These are phyloP conservation scores for Colletotrichum orchidophilum DNA, from an alignment of 2,329 filamentous ascomycete genomes.

Conservation along the genomic window DNA sequence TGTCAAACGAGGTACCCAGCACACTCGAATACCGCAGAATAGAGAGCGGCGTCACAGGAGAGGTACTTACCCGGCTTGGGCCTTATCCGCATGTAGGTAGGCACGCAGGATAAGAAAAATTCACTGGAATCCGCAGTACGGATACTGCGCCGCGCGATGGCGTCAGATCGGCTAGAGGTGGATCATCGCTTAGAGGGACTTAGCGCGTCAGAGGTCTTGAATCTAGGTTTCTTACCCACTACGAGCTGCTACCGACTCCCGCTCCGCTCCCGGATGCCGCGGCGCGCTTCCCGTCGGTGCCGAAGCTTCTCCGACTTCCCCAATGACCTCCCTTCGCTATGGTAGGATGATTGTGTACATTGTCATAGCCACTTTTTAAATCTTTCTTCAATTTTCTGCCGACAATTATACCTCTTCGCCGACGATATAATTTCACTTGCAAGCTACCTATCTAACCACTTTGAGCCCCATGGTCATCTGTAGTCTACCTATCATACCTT, in stretches of 20 bases:
- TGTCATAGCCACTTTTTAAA: too few relatives aligned
- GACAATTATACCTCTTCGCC: too few relatives aligned
- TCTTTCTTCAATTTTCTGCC: too few relatives aligned
- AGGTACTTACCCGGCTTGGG: neutral
- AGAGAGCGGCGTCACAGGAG: neutral
- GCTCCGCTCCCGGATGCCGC: neutral
- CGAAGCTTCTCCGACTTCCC: neutral
- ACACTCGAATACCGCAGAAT: neutral
- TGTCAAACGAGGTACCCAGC: neutral
- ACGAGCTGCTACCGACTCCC: neutral
- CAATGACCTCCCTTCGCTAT: neutral
- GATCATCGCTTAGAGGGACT: constrained; percentile 21
- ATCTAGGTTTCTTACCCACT: neutral
- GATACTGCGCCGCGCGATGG: constrained; percentile 7
- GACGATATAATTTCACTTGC: too few relatives aligned
- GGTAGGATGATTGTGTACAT: too few relatives aligned
- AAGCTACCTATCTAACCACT: too few relatives aligned
- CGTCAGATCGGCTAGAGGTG: constrained; percentile 33
- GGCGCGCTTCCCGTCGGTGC: neutral
- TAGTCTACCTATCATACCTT: too few relatives aligned
- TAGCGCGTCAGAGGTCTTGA: neutral
- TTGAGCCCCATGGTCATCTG: too few relatives aligned
- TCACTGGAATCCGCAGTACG: neutral
- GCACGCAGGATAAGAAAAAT: neutral
- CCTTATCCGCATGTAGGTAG: neutral